phyloP scores from a whole-genome alignment of 495 filamentous ascomycete species.

The Aspergillus olivimuriae region DNA sequence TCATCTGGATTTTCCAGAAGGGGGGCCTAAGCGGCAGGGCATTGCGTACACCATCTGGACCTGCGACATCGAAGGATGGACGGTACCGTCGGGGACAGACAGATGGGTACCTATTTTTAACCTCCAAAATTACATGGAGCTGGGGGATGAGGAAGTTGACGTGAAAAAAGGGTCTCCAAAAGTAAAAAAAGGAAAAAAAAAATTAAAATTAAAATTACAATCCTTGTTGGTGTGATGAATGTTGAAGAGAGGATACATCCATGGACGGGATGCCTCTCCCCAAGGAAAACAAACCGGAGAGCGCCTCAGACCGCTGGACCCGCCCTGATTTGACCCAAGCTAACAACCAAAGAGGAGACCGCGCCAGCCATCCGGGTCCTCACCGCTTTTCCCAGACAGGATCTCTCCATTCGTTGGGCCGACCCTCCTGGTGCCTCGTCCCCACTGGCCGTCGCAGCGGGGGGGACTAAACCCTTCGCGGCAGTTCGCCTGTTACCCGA shows the following conservation, averaged over 20 bases:
- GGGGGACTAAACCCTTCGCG: constrained; percentile 15
- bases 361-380: constrained; percentile 5
- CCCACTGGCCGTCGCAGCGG: neutral
- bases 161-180: neutral
- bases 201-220: neutral
- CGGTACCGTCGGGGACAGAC: too few relatives aligned
- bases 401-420: constrained; percentile 8
- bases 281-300: too few relatives aligned
- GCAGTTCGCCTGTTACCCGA: constrained; percentile 15
- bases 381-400: constrained; percentile 14
- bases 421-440: neutral
- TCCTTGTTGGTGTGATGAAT: too few relatives aligned
- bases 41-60: constrained; percentile 5
- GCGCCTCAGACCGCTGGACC: too few relatives aligned
- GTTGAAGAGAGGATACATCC: too few relatives aligned
- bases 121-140: neutral
- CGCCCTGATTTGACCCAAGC: neutral
- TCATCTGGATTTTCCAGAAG: neutral
- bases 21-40: constrained; percentile 9
- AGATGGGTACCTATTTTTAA: constrained; percentile 5
- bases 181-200: neutral
- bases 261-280: too few relatives aligned
- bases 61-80: neutral
- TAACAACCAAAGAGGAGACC: neutral
- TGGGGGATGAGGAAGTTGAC: neutral